These are phyloP conservation scores for Tuber brumale DNA, from an alignment of 495 filamentous ascomycete genomes.

Conservation along the genomic window DNA sequence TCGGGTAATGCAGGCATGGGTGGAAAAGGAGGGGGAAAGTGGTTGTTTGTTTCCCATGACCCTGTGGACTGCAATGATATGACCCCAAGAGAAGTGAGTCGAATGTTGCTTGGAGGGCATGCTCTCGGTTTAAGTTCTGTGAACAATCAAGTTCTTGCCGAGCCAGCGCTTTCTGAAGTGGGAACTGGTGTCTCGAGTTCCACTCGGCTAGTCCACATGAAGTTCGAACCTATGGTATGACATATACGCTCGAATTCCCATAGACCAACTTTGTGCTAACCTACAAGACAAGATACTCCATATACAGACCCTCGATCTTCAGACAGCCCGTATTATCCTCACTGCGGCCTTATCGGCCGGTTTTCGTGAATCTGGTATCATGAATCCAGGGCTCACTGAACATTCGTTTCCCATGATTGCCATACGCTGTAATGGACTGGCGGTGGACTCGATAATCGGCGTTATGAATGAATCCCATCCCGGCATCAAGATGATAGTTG, in stretches of 20 bases:
- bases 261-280: conserved; percentile 18
- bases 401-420: conserved; percentile 66
- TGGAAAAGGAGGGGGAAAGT: conserved; percentile 75
- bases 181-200: conserved; percentile 16
- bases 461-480: conserved; percentile 44
- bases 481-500: conserved; percentile 43
- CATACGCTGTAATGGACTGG: conserved; percentile 69
- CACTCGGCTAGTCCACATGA: conserved; percentile 69
- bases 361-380: conserved; percentile 80
- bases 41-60: conserved; percentile 83
- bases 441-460: conserved; percentile 72
- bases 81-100: conserved; percentile 24
- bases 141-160: background rate
- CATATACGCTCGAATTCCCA: background rate
- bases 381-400: conserved; percentile 44
- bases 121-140: background rate
- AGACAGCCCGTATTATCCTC: conserved; percentile 65
- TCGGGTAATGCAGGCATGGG: conserved; percentile 50
- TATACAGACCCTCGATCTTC: conserved; percentile 63
- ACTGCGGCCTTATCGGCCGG: conserved; percentile 69
- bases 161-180: background rate
- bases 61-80: conserved; percentile 48
- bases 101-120: conserved; percentile 27
- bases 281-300: conserved; percentile 66
- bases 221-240: conserved; percentile 88